Conservation (phyloP, 495 filamentous ascomycete genomes). For the Xylaria venustula region DNA sequence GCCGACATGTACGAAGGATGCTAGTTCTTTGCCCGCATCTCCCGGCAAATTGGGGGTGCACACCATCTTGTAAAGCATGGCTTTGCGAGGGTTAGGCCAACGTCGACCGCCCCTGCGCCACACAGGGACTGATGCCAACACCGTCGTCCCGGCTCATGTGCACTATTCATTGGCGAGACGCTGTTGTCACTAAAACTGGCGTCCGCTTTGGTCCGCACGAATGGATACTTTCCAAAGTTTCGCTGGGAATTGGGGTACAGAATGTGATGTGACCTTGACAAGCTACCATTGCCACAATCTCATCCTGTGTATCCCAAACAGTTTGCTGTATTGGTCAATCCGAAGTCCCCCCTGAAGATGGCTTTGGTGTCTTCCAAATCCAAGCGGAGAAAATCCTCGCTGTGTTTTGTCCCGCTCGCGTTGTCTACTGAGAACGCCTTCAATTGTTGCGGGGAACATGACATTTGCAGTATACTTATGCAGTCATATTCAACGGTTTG, state of each 20-base stretch:
- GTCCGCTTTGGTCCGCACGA: neutral
- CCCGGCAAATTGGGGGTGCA: slow-evolving; percentile 14
- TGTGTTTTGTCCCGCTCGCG: neutral
- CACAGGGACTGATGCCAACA: neutral
- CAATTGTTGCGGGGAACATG: slow-evolving; percentile 5
- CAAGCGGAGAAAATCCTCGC: neutral
- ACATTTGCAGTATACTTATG: neutral
- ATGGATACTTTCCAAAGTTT: neutral
- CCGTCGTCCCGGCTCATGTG: neutral
- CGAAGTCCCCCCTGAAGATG: neutral
- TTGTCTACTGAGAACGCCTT: neutral
- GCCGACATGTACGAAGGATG: slow-evolving; percentile 8
- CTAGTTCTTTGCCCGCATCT: neutral
- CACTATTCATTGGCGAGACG: neutral
- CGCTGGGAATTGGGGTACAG: neutral
- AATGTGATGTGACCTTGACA: slow-evolving; percentile 1
- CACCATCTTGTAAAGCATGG: neutral
- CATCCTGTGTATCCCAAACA: neutral
- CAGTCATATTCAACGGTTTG: neutral
- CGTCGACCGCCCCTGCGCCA: slow-evolving; percentile 2
- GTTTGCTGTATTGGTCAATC: neutral
- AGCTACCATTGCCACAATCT: neutral
- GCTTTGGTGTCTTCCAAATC: neutral
- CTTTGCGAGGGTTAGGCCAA: neutral
- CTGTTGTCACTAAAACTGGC: neutral